Base-by-base conservation (phyloP, 2,329 filamentous ascomycete genomes). In the Xylariaceae sp. region DNA sequence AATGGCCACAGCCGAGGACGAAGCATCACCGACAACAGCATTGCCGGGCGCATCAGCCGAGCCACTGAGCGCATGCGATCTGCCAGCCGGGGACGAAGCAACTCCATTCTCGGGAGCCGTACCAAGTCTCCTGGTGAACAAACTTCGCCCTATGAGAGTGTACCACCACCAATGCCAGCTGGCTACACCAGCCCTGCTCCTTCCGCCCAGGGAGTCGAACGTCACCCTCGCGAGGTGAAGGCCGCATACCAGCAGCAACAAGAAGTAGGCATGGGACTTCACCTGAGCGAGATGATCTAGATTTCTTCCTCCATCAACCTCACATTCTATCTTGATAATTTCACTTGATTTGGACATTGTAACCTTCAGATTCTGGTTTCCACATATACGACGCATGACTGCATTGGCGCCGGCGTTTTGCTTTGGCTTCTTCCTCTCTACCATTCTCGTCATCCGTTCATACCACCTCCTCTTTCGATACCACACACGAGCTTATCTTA, bases 41-140 rank as follows among this genome's bases (percentile, higher is more conserved):
- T 82, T 48, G 69, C 75, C 2, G 72, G 73, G 3, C 76, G 79
- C 23, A 64, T 82, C 50, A 73, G 71, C 47, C 78, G 79, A 37
- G 77, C 77, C 0, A 79, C 79, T 0, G 80, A 83, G 55, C 74
- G 77, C 38, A 74, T 83, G 57, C 74, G 80, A 17, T 82, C 79
- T 4, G 79, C 69, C 2, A 82, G 79, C 60, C 76, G 79, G 14
- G 74, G 72, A 40, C 71, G 74, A 35, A 77, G 76, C 53, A 72
- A 71, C 49, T 60, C 64, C 1, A 59, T 60, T 8, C 60, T 64
- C 12, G 59, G 55, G 27, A 55, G 50, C 52, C 57, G 64, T 12
- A 66, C 65, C 40, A 69, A 66, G 55, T 70, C 65, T 2, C 69
- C 70, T 0, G 67, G 69, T 43, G 53, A 54, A 37, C n/a, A n/a